Percentiles rank a stretch among this genome's conserved stretches.
phyloP scores from a whole-genome alignment of 2,329 filamentous ascomycete species.

The Diaporthe batatas region DNA sequence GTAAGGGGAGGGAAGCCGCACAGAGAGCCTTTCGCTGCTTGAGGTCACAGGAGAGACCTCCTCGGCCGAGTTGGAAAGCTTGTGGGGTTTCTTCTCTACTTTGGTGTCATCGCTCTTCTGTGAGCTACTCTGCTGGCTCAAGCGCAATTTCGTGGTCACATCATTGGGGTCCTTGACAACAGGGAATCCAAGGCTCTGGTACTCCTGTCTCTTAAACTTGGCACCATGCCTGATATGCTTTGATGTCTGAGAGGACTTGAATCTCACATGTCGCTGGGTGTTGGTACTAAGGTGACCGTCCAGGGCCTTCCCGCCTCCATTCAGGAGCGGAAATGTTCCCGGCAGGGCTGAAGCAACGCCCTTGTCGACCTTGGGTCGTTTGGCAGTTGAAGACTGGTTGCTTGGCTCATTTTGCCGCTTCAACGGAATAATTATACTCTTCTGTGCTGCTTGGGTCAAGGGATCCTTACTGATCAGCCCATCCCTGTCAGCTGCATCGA shows the following conservation, averaged over 20 bases:
- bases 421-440: not conserved
- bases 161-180: conserved; percentile 83
- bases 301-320: not conserved
- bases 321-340: not conserved
- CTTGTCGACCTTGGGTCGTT: conserved; percentile 32
- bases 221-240: conserved; percentile 51
- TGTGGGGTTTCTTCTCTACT: conserved; percentile 55
- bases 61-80: conserved; percentile 34
- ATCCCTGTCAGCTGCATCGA: conserved; percentile 57
- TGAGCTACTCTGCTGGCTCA: conserved; percentile 74
- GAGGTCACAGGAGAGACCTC: conserved; percentile 28
- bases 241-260: conserved; percentile 45
- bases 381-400: not conserved
- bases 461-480: conserved; percentile 53
- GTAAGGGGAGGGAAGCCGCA: not conserved
- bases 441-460: conserved; percentile 43
- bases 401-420: conserved; percentile 32
- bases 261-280: conserved; percentile 27
- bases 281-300: conserved; percentile 29
- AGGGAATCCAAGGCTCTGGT: conserved; percentile 71
- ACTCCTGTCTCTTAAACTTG: conserved; percentile 54
- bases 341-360: not conserved
- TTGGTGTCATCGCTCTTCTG: conserved; percentile 61
- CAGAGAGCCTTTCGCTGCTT: conserved; percentile 1
- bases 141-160: conserved; percentile 70